These are phyloP conservation scores for Penicillium paradoxum DNA, from an alignment of 495 filamentous ascomycete genomes.

Conservation along the genomic window DNA sequence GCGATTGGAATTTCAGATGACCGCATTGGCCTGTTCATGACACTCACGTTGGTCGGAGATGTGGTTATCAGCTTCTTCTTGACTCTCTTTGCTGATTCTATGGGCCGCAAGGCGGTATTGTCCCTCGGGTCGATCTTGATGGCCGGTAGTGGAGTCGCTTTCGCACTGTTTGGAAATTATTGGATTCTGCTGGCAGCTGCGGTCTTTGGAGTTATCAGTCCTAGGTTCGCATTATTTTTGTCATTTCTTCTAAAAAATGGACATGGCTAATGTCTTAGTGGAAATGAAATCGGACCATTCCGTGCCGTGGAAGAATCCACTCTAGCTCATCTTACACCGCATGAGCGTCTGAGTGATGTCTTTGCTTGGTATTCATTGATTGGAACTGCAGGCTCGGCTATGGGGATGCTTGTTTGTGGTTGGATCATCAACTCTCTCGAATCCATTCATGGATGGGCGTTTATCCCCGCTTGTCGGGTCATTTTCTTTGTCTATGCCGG, in stretches of 20 bases:
- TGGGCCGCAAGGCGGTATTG: conserved; percentile 69
- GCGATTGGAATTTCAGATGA: conserved; percentile 60
- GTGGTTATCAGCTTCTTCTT: conserved; percentile 70
- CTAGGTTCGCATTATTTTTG: conserved; percentile 41
- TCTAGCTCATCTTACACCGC: conserved; percentile 64
- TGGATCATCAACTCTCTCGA: conserved; percentile 55
- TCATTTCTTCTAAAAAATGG: not conserved
- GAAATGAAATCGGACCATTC: conserved; percentile 78
- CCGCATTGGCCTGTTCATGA: conserved; percentile 87
- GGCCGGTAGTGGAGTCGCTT: conserved; percentile 61
- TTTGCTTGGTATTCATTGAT: conserved; percentile 78
- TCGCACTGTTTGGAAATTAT: conserved; percentile 64
- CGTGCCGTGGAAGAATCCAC: conserved; percentile 82
- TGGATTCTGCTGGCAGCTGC: conserved; percentile 71
- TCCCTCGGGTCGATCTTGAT: conserved; percentile 63
- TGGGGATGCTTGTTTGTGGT: conserved; percentile 62
- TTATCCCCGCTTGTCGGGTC: conserved; percentile 56
- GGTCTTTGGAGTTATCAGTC: conserved; percentile 77
- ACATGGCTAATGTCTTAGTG: conserved; percentile 41
- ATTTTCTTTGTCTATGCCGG: conserved; percentile 67
- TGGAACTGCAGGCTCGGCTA: conserved; percentile 58
- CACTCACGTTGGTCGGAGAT: conserved; percentile 75
- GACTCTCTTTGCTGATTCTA: conserved; percentile 67
- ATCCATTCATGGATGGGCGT: conserved; percentile 45
- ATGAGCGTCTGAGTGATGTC: conserved; percentile 61